A percentile compares a stretch with the other conserved stretches of the same genome.
phyloP scores from a whole-genome alignment of 805 yeast species.

The Saccharomyces eubayanus region DNA sequence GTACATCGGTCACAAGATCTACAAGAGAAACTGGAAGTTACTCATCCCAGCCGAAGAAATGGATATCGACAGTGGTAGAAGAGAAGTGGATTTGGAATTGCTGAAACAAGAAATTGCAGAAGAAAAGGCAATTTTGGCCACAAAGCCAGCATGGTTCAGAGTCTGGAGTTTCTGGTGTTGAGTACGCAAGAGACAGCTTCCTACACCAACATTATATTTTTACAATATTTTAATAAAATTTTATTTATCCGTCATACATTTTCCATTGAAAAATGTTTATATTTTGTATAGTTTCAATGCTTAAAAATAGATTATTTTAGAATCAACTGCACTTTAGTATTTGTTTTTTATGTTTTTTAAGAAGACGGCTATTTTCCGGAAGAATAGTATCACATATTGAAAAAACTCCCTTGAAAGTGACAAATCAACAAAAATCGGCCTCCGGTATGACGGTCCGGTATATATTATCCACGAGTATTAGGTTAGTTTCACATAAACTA shows the following conservation, averaged over 20 bases:
- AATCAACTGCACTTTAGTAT: no score
- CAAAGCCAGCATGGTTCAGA: slow-evolving; percentile 43
- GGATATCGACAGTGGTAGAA: slow-evolving; percentile 58
- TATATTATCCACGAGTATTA: neutral
- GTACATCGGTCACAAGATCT: slow-evolving; percentile 51
- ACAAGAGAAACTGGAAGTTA: slow-evolving; percentile 37
- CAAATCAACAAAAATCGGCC: no score
- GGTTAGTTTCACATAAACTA: neutral
- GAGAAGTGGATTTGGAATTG: slow-evolving; percentile 46
- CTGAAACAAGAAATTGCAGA: slow-evolving; percentile 46
- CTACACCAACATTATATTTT: neutral
- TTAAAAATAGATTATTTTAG: no score
- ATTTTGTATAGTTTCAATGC: no score
- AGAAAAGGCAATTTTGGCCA: slow-evolving; percentile 37
- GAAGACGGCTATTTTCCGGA: no score
- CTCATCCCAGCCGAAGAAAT: slow-evolving; percentile 41
- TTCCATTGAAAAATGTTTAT: no score
- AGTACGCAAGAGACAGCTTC: slow-evolving; percentile 2
- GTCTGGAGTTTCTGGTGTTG: slow-evolving; percentile 41
- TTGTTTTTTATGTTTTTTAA: no score
- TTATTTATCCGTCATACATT: neutral
- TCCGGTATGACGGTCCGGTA: no score
- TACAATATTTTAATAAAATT: neutral
- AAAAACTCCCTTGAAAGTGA: no score
- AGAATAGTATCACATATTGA: no score